Conservation (phyloP, 2,329 filamentous ascomycete species). For the Ophiostoma himal-ulmi region DNA sequence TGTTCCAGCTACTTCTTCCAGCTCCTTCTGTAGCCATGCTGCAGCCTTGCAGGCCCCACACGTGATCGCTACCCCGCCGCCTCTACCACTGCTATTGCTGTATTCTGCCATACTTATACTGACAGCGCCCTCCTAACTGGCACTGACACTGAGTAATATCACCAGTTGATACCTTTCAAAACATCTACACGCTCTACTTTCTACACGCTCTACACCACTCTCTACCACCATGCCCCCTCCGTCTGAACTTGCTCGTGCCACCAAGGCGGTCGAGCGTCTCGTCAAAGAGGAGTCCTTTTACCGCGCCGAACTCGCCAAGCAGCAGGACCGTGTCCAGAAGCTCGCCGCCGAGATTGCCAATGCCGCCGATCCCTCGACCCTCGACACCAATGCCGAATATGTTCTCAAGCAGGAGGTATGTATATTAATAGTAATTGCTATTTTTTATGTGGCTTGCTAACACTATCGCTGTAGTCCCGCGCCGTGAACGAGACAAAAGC, state of each 20-base stretch:
- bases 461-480: constrained; percentile 52
- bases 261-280: constrained; percentile 71
- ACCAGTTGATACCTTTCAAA: not conserved
- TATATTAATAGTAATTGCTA: not conserved
- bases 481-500: constrained; percentile 83
- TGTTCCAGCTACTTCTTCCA: too few relatives aligned
- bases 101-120: not conserved
- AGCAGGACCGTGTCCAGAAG: constrained; percentile 64
- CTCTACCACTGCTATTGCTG: not conserved
- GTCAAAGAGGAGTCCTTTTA: constrained; percentile 91
- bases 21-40: not conserved
- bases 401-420: constrained; percentile 80
- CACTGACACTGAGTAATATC: not conserved
- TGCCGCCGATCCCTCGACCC: constrained; percentile 41
- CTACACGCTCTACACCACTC: not conserved
- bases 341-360: constrained; percentile 54
- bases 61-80: constrained; percentile 1
- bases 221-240: constrained; percentile 63
- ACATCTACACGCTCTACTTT: not conserved
- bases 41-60: not conserved
- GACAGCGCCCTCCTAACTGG: not conserved
- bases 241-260: constrained; percentile 70
- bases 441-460: not conserved
- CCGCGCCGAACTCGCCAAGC: constrained; percentile 73
- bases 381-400: constrained; percentile 71